A percentile compares a stretch with the other conserved stretches of the same genome.
phyloP scores from a whole-genome alignment of 108 stramenopile species.

The Mediolabrus comicus region DNA sequence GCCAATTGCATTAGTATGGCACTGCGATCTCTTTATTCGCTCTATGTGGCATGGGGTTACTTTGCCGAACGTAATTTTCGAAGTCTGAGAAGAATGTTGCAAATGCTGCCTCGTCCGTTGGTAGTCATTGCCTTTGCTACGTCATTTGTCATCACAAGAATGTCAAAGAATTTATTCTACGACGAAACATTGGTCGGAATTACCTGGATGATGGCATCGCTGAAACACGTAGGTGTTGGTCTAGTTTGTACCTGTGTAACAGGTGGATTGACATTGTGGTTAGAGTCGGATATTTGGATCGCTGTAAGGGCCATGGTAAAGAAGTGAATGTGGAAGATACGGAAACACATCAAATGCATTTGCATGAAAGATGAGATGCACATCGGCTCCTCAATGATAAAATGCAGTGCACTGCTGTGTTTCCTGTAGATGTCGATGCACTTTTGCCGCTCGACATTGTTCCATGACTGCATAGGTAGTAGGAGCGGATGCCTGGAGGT shows the following conservation, averaged over 20 bases:
- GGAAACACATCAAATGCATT: no score
- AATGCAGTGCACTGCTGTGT: no score
- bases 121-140: constrained; percentile 49
- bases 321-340: background rate
- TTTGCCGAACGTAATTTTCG: constrained; percentile 33
- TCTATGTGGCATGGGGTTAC: constrained; percentile 63
- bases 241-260: constrained; percentile 42
- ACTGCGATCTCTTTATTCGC: constrained; percentile 64
- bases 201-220: constrained; percentile 59
- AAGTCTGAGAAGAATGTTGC: background rate
- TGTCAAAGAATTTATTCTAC: constrained; percentile 19
- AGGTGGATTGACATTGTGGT: constrained; percentile 12
- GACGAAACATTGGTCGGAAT: constrained; percentile 25
- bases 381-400: no score
- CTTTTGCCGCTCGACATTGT: no score
- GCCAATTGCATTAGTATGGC: constrained; percentile 81
- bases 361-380: no score
- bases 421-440: no score
- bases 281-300: constrained; percentile 47
- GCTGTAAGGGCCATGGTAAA: background rate
- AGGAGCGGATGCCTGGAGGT: no score
- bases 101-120: constrained; percentile 57
- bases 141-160: constrained; percentile 44
- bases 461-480: no score
- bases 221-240: constrained; percentile 57